Conservation (phyloP, 208 protist genomes). For the Wallacemonas rigidus region DNA sequence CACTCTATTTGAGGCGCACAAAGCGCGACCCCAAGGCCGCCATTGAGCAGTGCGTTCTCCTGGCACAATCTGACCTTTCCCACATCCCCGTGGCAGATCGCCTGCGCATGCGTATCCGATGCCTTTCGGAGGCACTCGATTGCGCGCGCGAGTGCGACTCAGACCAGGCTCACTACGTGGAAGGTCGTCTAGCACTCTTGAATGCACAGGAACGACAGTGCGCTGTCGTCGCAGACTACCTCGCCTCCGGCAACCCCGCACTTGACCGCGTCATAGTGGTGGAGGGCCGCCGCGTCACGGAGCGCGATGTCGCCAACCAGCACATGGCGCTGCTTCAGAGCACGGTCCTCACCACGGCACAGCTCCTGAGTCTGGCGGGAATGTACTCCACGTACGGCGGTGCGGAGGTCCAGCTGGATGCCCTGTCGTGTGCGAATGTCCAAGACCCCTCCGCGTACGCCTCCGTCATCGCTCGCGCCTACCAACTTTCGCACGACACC, state of each 20-base stretch:
- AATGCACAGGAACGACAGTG: conserved; percentile 75
- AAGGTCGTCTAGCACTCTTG: conserved; percentile 65
- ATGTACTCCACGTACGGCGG: conserved; percentile 84
- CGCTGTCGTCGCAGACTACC: conserved; percentile 59
- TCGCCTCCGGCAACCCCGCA: conserved; percentile 51
- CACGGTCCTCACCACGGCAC: conserved; percentile 51
- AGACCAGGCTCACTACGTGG: conserved; percentile 63
- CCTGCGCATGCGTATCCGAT: conserved; percentile 70
- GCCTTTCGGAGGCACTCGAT: conserved; percentile 67
- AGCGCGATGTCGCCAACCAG: conserved; percentile 65
- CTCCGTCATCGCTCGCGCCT: conserved; percentile 60
- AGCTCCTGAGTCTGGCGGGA: conserved; percentile 65
- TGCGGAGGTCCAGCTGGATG: conserved; percentile 85
- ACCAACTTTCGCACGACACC: conserved; percentile 40
- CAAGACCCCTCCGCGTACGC: conserved; percentile 64
- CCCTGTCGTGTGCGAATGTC: conserved; percentile 57
- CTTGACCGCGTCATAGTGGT: conserved; percentile 40
- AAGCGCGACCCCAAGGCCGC: conserved; percentile 66
- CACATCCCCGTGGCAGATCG: conserved; percentile 69
- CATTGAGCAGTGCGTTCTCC: conserved; percentile 70
- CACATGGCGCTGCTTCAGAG: conserved; percentile 69
- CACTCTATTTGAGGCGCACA: conserved; percentile 67
- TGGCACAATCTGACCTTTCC: conserved; percentile 64
- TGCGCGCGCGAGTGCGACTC: conserved; percentile 72
- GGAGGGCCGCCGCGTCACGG: conserved; percentile 54